Evolutionary conservation across 2,329 filamentous ascomycete species (phyloP).

Genomic region (Pseudopyricularia javanii): DNA sequence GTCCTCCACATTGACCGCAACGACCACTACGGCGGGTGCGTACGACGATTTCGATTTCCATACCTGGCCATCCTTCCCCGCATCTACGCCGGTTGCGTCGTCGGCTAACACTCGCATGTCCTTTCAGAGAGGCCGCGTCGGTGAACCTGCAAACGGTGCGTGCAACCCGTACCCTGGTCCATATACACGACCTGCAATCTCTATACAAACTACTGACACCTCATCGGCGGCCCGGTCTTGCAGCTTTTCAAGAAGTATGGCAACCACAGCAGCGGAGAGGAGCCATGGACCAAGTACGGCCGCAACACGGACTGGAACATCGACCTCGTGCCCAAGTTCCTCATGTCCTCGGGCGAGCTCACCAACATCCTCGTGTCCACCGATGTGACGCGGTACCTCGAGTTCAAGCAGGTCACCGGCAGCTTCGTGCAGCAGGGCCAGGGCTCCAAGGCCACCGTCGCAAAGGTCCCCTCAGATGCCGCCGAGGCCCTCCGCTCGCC

Average conservation of each 20-base stretch:
- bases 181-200: slow-evolving; percentile 4
- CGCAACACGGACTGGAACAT: slow-evolving; percentile 98
- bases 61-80: background rate
- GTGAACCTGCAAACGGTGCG: slow-evolving; percentile 84
- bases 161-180: slow-evolving; percentile 5
- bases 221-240: background rate
- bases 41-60: background rate
- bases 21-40: slow-evolving; percentile 94
- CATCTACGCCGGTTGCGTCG: background rate
- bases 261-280: slow-evolving; percentile 64
- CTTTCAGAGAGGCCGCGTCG: slow-evolving; percentile 74
- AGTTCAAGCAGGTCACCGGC: slow-evolving; percentile 90
- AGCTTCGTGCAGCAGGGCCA: slow-evolving; percentile 90
- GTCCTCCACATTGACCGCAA: slow-evolving; percentile 98
- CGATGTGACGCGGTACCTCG: slow-evolving; percentile 77
- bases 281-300: slow-evolving; percentile 98
- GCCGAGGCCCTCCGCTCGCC: slow-evolving; percentile 82
- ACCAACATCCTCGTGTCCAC: slow-evolving; percentile 98
- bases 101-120: slow-evolving; percentile 6
- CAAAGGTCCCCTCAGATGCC: slow-evolving; percentile 93
- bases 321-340: slow-evolving; percentile 92
- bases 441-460: slow-evolving; percentile 75
- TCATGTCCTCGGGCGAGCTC: slow-evolving; percentile 97
- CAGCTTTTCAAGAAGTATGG: slow-evolving; percentile 96
- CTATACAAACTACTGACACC: background rate